Evolutionary conservation across 495 filamentous ascomycete species (phyloP), one percentile per base, ranked within the genome.

Genomic region (Choiromyces venosus): DNA sequence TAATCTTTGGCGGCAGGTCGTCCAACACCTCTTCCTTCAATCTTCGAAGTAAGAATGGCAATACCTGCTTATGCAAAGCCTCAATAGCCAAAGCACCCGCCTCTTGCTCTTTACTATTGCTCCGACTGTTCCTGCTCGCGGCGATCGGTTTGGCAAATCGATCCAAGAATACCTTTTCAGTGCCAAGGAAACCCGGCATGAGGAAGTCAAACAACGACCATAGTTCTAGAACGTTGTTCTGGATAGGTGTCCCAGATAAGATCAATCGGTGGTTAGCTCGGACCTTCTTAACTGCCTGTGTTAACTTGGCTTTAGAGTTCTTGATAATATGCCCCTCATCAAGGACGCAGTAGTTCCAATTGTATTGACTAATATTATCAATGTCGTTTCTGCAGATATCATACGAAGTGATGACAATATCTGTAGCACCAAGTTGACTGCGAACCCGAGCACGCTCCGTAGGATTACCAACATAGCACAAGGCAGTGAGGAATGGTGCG

Each of bases 121-220:
- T 95, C 82, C 98, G 97, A 83, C 91, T 92, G 82, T 93, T 96
- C 37, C 95, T 92, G 81, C 91, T 94, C 37, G 93, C 93, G 0
- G 94, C 93, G 75, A 99, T 99, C 29, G 95, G 95, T 82, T 98
- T 98, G 19, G 95, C 94, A 76, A 99, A 99, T 35, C 95, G 89
- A 81, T 99, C 96, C 64, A 96, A 85, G 86, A 99, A 99, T 37
- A 99, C 94, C 83, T 97, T 98, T 79, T 99, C 95, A 0, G 95
- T 92, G n/a, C 95, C 95, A 10, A 99, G 85, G 86, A 99, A 99
- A 9, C 95, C 96, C 6, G 95, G 95, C 95, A 99, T 99, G 73
- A 99, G 84, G 85, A 99, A 99, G 83, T 99, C 95, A 79, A 99
- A 98, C 9, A 99, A 87, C 0, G 96, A 98, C 95, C 95, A 99